Conservation (phyloP, 2,329 filamentous ascomycete genomes). For the Fusarium marasasianum region DNA sequence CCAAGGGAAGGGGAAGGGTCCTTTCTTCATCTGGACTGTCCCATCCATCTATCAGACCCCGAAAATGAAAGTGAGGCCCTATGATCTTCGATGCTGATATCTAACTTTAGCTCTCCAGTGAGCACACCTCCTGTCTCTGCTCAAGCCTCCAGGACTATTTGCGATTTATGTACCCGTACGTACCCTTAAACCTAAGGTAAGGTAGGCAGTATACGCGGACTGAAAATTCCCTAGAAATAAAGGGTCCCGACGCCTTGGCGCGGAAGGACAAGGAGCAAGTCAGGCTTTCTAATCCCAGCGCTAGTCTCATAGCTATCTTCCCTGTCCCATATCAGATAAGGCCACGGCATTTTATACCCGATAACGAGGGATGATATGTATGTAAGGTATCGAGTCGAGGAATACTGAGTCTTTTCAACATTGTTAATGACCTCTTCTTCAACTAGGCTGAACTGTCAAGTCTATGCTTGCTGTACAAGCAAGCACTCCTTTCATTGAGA, state of each 20-base stretch:
- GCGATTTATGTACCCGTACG: background rate
- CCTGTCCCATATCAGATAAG: slow-evolving; percentile 22
- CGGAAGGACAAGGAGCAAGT: slow-evolving; percentile 23
- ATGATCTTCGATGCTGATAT: background rate
- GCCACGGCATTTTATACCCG: slow-evolving; percentile 14
- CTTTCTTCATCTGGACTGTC: background rate
- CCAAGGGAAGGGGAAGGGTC: slow-evolving; percentile 19
- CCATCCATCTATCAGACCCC: background rate
- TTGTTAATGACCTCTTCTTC: background rate
- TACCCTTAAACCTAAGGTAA: background rate
- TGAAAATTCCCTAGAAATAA: slow-evolving; percentile 6
- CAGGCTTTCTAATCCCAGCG: slow-evolving; percentile 11
- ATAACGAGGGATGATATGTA: background rate
- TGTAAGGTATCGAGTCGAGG: background rate
- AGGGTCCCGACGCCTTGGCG: slow-evolving; percentile 16
- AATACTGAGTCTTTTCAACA: slow-evolving; percentile 6
- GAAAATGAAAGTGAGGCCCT: background rate
- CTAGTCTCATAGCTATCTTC: slow-evolving; percentile 1
- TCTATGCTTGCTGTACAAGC: background rate
- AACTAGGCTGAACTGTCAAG: background rate
- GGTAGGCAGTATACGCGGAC: slow-evolving; percentile 3
- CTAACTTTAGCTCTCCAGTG: background rate
- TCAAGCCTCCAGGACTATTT: background rate
- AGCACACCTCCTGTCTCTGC: background rate
- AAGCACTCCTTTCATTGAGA: background rate